These are phyloP conservation scores for Taphrina pruni DNA, from an alignment of 1,139 yeast species.

Conservation along the genomic window DNA sequence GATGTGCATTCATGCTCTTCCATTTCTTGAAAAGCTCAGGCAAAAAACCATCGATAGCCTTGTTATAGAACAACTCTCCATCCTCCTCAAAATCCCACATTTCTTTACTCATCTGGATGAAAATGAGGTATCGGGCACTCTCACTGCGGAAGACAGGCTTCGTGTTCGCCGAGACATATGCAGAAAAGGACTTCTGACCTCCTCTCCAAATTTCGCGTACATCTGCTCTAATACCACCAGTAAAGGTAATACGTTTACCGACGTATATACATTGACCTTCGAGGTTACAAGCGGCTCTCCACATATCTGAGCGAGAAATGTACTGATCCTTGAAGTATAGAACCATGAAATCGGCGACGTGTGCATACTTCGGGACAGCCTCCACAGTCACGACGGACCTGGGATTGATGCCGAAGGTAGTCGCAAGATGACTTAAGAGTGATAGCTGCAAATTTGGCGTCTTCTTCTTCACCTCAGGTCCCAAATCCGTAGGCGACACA, in stretches of 20 bases:
- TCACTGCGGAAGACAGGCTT: constrained; percentile 86
- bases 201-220: constrained; percentile 71
- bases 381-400: constrained; percentile 36
- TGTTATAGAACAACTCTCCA: constrained; percentile 92
- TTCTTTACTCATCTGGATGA: constrained; percentile 87
- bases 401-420: constrained; percentile 23
- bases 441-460: constrained; percentile 42
- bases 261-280: constrained; percentile 69
- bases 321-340: constrained; percentile 79
- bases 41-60: constrained; percentile 83
- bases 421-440: constrained; percentile 31
- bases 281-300: constrained; percentile 73
- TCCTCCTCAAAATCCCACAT: constrained; percentile 99
- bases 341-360: constrained; percentile 81
- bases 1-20: constrained; percentile 86
- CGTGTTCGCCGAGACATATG: constrained; percentile 74
- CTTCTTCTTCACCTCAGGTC: constrained; percentile 40
- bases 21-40: constrained; percentile 89
- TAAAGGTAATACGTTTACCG: constrained; percentile 68
- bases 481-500: constrained; percentile 19
- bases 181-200: constrained; percentile 62
- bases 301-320: constrained; percentile 90
- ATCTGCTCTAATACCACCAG: constrained; percentile 67
- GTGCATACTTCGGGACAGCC: constrained; percentile 54
- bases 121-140: constrained; percentile 79